Base-by-base conservation (phyloP, 495 filamentous ascomycete genomes). In the Podospora pseudoanserina region DNA sequence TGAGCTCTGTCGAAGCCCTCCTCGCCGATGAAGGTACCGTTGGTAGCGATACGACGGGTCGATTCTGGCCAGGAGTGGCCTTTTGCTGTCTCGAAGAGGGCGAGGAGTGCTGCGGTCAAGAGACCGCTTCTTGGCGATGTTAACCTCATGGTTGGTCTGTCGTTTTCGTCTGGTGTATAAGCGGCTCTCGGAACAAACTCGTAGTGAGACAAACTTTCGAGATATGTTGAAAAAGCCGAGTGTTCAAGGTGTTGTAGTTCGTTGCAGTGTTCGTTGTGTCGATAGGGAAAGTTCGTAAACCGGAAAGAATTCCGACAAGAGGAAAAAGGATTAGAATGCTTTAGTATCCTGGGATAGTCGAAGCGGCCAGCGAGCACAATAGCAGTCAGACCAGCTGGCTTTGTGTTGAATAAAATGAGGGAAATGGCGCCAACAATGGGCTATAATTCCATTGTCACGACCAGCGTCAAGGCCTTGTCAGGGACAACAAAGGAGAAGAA, bases 21-120 rank as follows among this genome's bases (percentile, higher is more conserved):
- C 3, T 76, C 69, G 27, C 92, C 92, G 3, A 87, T 80, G 74
- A 92, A 92, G n/a, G 84, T 86, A 49, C 92, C 92, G 74, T 92
- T 89, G 4, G 87, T 75, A 56, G 87, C 84, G 79, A 97, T 88
- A 34, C 87, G 83, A n/a, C 75, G 81, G 27, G 92, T 77, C 67
- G 89, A 77, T 74, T 96, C 92, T 18, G 93, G 83, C 94, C 94
- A 97, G 54, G 89, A 87, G 78, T 96, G 92, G 27, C 84, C 89
- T 57, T 70, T 67, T 28, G 79, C 73, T 49, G 77, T 75, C 32
- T 74, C 68, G 20, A 78, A 66, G 39, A 84, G 74, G 23, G 83
- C 73, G 62, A 80, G 70, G 15, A 81, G 64, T n/a, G 71, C 55
- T 44, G 72, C 60, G 54, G 73, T 73, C 62, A 74, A 66, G 2